Percentiles rank a stretch among this genome's conserved stretches.
Evolutionary conservation across 140 eudicot species (phyloP).

Genomic region (Ambrosia hybrid): DNA sequence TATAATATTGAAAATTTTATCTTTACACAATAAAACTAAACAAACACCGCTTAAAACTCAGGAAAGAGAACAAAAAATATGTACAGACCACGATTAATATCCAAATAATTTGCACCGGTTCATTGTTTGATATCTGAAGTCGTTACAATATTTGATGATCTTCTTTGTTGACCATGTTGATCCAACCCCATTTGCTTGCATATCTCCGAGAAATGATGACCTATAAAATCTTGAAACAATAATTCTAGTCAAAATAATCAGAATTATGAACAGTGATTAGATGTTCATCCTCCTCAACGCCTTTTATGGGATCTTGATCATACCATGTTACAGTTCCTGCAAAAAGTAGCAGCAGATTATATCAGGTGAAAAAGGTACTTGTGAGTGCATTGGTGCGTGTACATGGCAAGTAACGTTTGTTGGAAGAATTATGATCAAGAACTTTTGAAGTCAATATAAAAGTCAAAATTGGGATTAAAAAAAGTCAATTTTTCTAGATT

Average conservation of each 20-base stretch:
- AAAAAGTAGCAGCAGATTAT: conserved; percentile 14
- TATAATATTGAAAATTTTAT: background rate
- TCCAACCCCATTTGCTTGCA: background rate
- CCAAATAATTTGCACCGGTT: conserved; percentile 1
- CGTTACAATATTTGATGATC: conserved; percentile 15
- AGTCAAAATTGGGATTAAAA: too few species aligned
- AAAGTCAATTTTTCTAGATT: too few species aligned
- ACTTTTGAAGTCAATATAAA: too few species aligned
- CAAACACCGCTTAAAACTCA: background rate
- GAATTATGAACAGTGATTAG: conserved; percentile 56
- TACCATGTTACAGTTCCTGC: conserved; percentile 70
- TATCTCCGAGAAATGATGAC: conserved; percentile 2
- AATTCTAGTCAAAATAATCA: conserved; percentile 51
- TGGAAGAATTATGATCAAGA: too few species aligned
- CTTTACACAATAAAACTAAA: background rate
- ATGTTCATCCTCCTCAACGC: conserved; percentile 57
- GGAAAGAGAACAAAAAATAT: background rate
- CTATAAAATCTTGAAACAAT: conserved; percentile 8
- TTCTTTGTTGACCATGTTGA: background rate
- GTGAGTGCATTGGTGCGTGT: background rate
- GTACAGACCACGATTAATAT: conserved; percentile 28
- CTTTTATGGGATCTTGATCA: conserved; percentile 48
- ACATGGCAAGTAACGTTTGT: background rate
- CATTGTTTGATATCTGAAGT: conserved; percentile 16
- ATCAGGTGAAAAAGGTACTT: background rate